A percentile compares a stretch with the other conserved stretches of the same genome.
Conservation (phyloP, 2,329 filamentous ascomycete genomes). For the Penicillium sp. region DNA sequence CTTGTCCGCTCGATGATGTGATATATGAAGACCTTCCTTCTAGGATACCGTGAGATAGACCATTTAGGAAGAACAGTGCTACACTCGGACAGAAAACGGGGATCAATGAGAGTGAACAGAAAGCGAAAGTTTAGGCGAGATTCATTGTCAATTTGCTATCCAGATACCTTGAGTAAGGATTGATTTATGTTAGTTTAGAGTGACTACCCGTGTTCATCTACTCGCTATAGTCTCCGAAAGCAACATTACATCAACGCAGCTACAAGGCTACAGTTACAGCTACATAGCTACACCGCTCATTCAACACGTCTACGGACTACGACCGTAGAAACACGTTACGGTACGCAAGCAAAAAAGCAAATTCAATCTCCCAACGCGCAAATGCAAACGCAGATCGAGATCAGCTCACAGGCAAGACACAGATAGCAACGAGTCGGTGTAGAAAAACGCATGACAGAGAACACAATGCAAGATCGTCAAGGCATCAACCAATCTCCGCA, state of each 20-base stretch:
- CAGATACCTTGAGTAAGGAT: neutral
- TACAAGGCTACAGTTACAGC: neutral
- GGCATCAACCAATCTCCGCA: conserved; percentile 15
- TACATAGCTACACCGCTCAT: neutral
- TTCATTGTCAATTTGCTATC: neutral
- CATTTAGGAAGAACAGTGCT: neutral
- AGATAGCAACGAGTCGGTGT: conserved; percentile 11
- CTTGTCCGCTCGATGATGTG: too few relatives aligned
- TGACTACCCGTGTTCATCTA: neutral
- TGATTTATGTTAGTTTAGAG: neutral
- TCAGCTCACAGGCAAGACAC: neutral
- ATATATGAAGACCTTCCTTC: too few relatives aligned
- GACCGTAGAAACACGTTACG: neutral
- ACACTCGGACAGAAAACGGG: neutral
- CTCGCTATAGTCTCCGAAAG: neutral
- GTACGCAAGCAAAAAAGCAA: neutral
- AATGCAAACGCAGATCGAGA: conserved; percentile 2
- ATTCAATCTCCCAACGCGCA: conserved; percentile 11
- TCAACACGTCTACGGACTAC: neutral
- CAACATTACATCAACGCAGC: neutral
- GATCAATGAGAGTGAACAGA: neutral
- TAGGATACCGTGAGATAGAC: too few relatives aligned
- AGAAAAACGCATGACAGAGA: conserved; percentile 1
- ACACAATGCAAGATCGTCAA: conserved; percentile 14
- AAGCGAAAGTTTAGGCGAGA: neutral